Evolutionary conservation across 371 early-diverging fungal genomes (phyloP).

Genomic region (Saksenaea oblongispora): DNA sequence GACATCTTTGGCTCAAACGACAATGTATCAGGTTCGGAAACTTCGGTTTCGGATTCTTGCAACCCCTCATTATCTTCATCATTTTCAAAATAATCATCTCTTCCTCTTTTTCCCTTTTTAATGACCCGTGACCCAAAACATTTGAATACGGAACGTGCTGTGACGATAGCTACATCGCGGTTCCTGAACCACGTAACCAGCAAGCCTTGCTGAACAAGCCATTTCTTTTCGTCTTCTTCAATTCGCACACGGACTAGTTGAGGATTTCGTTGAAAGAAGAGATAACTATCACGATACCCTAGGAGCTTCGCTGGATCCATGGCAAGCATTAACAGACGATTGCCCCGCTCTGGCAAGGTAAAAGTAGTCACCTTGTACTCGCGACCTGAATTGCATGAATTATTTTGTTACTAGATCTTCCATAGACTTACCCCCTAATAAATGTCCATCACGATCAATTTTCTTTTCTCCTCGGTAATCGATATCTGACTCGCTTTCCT

Average conservation of each 20-base stretch:
- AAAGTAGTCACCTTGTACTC: slow-evolving; percentile 67
- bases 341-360: slow-evolving; percentile 63
- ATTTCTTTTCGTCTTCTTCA: slow-evolving; percentile 72
- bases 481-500: slow-evolving; percentile 52
- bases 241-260: slow-evolving; percentile 69
- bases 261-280: slow-evolving; percentile 81
- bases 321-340: slow-evolving; percentile 74
- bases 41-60: slow-evolving; percentile 6
- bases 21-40: slow-evolving; percentile 20
- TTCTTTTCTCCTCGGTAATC: slow-evolving; percentile 71
- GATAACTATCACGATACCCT: slow-evolving; percentile 85
- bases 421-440: slow-evolving; percentile 60
- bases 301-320: slow-evolving; percentile 82
- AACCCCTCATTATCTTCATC: not conserved
- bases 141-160: slow-evolving; percentile 81
- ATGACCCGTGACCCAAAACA: slow-evolving; percentile 78
- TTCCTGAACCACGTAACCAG: slow-evolving; percentile 72
- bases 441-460: slow-evolving; percentile 64
- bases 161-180: slow-evolving; percentile 76
- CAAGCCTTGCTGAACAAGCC: slow-evolving; percentile 64
- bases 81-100: slow-evolving; percentile 85
- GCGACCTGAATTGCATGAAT: slow-evolving; percentile 41
- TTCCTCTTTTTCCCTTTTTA: slow-evolving; percentile 63
- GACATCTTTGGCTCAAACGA: not conserved
- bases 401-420: slow-evolving; percentile 18